Conservation (phyloP, 495 filamentous ascomycete genomes). For the Astrocystis sublimbata region DNA sequence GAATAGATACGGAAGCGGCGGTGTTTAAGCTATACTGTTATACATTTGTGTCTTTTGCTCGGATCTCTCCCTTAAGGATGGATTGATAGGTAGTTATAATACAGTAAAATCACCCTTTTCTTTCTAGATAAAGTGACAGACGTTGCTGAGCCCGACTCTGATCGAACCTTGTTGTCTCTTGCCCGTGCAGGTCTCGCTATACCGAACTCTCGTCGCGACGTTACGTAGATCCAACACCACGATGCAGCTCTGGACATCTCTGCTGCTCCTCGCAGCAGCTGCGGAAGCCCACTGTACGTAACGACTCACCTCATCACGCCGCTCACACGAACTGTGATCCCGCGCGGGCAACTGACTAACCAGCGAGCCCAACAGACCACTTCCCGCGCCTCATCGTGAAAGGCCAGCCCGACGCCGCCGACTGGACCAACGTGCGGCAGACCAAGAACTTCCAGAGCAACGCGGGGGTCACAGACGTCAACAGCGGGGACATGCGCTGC, state of each 20-base stretch:
- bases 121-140: neutral
- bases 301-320: neutral
- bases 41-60: neutral
- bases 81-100: neutral
- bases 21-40: neutral
- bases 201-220: no score
- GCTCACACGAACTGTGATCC: neutral
- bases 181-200: neutral
- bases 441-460: constrained; percentile 52
- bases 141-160: neutral
- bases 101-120: neutral
- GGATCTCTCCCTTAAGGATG: neutral
- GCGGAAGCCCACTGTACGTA: constrained; percentile 28
- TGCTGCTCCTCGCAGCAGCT: constrained; percentile 4
- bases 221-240: neutral
- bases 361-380: neutral
- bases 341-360: no score
- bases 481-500: constrained; percentile 44
- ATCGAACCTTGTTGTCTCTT: neutral
- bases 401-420: constrained; percentile 33
- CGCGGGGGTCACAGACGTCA: constrained; percentile 30
- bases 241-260: constrained; percentile 1
- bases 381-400: constrained; percentile 32
- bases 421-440: constrained; percentile 47
- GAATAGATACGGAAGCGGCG: neutral